phyloP scores from a whole-genome alignment of 345 rosid genomes.

The Euclidium syriacum region DNA sequence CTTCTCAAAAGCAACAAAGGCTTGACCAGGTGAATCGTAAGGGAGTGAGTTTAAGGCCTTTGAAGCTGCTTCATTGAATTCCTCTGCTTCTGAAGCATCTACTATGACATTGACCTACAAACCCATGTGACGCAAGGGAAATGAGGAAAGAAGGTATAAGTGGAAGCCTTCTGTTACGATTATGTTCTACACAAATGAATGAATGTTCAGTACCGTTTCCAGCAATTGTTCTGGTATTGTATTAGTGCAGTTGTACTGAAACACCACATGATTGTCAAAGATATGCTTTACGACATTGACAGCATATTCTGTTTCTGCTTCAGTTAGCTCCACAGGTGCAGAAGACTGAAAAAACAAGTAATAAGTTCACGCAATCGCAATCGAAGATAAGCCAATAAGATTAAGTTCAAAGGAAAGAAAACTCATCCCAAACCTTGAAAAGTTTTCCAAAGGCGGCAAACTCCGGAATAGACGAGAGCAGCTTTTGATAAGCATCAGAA shows the following conservation, averaged over 20 bases:
- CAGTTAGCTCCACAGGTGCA: slow-evolving; percentile 86
- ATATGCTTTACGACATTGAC: slow-evolving; percentile 95
- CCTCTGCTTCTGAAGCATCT: slow-evolving; percentile 92
- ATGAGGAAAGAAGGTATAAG: slow-evolving; percentile 8
- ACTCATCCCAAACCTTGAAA: slow-evolving; percentile 60
- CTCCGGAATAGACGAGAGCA: slow-evolving; percentile 78
- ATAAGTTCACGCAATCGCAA: slow-evolving; percentile 20
- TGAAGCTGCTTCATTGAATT: slow-evolving; percentile 57
- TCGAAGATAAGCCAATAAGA: neutral
- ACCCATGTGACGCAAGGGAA: slow-evolving; percentile 20
- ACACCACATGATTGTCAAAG: slow-evolving; percentile 76
- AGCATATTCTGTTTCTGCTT: slow-evolving; percentile 95
- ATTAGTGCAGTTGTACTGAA: slow-evolving; percentile 97
- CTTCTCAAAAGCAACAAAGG: slow-evolving; percentile 84
- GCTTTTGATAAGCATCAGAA: slow-evolving; percentile 73
- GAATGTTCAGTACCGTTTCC: slow-evolving; percentile 62
- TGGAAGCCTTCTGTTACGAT: no score
- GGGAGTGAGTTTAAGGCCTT: slow-evolving; percentile 84
- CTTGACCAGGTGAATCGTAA: slow-evolving; percentile 89
- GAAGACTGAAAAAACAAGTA: slow-evolving; percentile 54
- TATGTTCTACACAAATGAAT: neutral
- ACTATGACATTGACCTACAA: slow-evolving; percentile 77
- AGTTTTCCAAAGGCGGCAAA: slow-evolving; percentile 78
- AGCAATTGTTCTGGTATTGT: slow-evolving; percentile 91
- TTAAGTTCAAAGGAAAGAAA: slow-evolving; percentile 6